A percentile compares a stretch with the other conserved stretches of the same genome.
phyloP scores from a whole-genome alignment of 345 rosid genomes.

The Eucalyptus lansdowneana region DNA sequence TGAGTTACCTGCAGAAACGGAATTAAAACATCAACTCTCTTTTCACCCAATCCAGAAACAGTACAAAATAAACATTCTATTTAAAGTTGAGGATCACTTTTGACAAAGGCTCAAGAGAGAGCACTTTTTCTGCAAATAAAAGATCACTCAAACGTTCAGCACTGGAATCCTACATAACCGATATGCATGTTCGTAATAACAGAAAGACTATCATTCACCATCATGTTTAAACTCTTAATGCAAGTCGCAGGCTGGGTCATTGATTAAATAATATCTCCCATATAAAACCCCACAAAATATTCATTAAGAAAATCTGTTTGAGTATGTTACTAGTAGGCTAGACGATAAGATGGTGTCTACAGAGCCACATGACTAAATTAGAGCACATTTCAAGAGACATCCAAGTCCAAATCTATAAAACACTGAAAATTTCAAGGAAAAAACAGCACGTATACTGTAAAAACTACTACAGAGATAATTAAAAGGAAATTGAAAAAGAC shows the following conservation, averaged over 20 bases:
- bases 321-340: background rate
- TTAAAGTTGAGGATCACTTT: background rate
- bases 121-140: background rate
- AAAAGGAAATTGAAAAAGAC: background rate
- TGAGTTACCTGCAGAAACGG: conserved; percentile 14
- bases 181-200: background rate
- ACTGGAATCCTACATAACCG: background rate
- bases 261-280: background rate
- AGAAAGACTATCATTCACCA: background rate
- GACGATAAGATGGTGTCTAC: background rate
- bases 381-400: background rate
- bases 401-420: background rate
- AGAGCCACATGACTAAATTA: background rate
- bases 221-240: background rate
- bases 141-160: background rate
- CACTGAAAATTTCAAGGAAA: background rate
- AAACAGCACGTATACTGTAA: background rate
- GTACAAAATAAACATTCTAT: background rate
- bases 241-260: background rate
- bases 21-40: background rate
- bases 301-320: background rate
- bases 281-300: background rate
- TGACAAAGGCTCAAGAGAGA: background rate
- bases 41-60: background rate
- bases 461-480: background rate